Evolutionary conservation across 768 basidiomycete species (phyloP).

Genomic region (Xerocomellus chrysenteron): DNA sequence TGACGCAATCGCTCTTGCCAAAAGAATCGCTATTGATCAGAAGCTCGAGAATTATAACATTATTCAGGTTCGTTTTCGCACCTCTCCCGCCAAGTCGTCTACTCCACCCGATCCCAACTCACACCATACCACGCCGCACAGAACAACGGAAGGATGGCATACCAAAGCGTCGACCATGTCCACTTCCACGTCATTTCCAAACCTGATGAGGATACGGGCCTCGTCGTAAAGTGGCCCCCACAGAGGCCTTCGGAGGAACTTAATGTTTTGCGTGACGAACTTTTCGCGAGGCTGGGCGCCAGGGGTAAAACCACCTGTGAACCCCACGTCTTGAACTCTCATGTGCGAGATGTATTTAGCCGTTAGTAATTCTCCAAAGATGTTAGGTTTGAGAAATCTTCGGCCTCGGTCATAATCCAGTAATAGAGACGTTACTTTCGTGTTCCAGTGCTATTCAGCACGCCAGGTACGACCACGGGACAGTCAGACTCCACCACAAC

Average conservation of each 20-base stretch:
- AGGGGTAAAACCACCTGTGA: neutral
- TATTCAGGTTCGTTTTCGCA: conserved; percentile 47
- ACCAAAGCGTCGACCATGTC: conserved; percentile 76
- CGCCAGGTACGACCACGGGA: no score
- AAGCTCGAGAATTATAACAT: conserved; percentile 81
- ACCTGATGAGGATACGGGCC: conserved; percentile 65
- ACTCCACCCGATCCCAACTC: neutral
- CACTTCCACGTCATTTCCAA: conserved; percentile 96
- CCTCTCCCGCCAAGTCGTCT: neutral
- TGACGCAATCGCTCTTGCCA: conserved; percentile 77
- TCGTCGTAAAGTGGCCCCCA: conserved; percentile 68
- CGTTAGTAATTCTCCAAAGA: neutral
- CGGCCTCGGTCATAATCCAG: no score
- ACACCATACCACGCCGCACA: conserved; percentile 23
- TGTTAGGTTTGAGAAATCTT: neutral
- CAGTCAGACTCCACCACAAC: no score
- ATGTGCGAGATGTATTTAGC: neutral
- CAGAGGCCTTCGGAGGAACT: conserved; percentile 10
- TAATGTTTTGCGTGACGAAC: neutral
- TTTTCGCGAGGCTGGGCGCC: neutral
- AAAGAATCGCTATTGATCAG: conserved; percentile 77
- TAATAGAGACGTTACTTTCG: no score
- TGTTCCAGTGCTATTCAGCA: no score
- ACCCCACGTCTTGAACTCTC: neutral
- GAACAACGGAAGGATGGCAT: conserved; percentile 69